Percentiles rank a stretch among this genome's conserved stretches.
phyloP scores from a whole-genome alignment of 2,329 filamentous ascomycete genomes.

The Monosporascus ibericus region DNA sequence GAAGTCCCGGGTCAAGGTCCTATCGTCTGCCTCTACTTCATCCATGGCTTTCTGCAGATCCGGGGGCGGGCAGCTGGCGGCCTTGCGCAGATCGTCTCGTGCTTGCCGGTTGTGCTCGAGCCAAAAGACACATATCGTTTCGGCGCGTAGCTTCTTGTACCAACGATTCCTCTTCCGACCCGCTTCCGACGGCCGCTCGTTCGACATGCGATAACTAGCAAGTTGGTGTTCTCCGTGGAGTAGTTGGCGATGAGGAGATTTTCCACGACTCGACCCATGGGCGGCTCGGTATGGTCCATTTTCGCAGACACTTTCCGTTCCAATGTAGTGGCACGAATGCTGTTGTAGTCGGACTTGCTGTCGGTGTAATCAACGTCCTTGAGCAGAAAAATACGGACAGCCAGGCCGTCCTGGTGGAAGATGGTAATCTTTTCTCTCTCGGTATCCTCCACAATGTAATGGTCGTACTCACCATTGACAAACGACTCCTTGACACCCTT shows the following conservation, averaged over 20 bases:
- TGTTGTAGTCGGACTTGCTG: neutral
- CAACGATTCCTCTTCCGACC: neutral
- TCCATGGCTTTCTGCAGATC: neutral
- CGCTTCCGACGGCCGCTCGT: neutral
- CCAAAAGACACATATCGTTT: neutral
- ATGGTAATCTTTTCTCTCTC: neutral
- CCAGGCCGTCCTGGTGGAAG: neutral
- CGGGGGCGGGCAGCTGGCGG: neutral
- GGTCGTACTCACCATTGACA: neutral
- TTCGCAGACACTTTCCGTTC: neutral
- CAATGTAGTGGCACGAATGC: neutral
- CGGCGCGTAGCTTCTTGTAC: neutral
- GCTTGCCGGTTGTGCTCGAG: neutral
- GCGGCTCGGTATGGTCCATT: neutral
- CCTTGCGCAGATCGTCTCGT: neutral
- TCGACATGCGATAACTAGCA: neutral
- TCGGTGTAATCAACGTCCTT: neutral
- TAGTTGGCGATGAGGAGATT: neutral
- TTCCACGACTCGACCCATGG: neutral
- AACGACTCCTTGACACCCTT: neutral
- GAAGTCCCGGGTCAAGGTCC: neutral
- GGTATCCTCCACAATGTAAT: neutral
- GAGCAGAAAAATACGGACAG: neutral
- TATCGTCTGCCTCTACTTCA: neutral
- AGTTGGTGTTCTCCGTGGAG: neutral